Conservation (phyloP, 495 filamentous ascomycete genomes). For the Pseudevernia furfuracea region DNA sequence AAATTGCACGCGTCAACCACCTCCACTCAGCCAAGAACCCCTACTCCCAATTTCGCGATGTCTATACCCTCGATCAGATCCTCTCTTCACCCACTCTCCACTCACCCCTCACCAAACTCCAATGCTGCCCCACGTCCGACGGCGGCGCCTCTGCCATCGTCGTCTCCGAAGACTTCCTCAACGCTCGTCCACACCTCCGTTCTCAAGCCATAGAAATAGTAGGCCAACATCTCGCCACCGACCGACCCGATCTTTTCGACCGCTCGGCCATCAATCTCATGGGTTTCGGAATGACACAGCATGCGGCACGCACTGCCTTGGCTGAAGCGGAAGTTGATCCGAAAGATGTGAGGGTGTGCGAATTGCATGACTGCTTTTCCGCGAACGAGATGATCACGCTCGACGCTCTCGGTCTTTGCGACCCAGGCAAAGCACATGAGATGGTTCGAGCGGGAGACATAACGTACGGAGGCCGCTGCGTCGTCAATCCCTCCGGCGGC, state of each 20-base stretch:
- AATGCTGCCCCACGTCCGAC: slow-evolving; percentile 87
- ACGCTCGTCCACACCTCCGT: slow-evolving; percentile 72
- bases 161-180: slow-evolving; percentile 81
- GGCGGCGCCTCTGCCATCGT: slow-evolving; percentile 85
- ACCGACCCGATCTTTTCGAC: slow-evolving; percentile 66
- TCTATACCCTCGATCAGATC: slow-evolving; percentile 84
- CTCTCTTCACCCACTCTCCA: slow-evolving; percentile 69
- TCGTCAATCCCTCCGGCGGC: slow-evolving; percentile 91
- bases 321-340: slow-evolving; percentile 67
- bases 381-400: slow-evolving; percentile 89
- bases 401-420: slow-evolving; percentile 74
- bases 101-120: slow-evolving; percentile 68
- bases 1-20: slow-evolving; percentile 94
- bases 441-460: slow-evolving; percentile 83
- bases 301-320: slow-evolving; percentile 56
- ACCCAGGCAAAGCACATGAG: slow-evolving; percentile 81
- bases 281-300: slow-evolving; percentile 64
- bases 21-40: slow-evolving; percentile 85
- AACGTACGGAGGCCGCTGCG: slow-evolving; percentile 79
- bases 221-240: slow-evolving; percentile 80
- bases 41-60: slow-evolving; percentile 91
- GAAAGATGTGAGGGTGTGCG: slow-evolving; percentile 71
- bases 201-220: slow-evolving; percentile 78
- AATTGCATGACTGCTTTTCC: slow-evolving; percentile 96
- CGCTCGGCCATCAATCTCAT: slow-evolving; percentile 75